A percentile compares a stretch with the other conserved stretches of the same genome.
These are phyloP conservation scores for Bryum argenteum DNA, from an alignment of 225 moss, liverwort and hornwort genomes.

Conservation along the genomic window DNA sequence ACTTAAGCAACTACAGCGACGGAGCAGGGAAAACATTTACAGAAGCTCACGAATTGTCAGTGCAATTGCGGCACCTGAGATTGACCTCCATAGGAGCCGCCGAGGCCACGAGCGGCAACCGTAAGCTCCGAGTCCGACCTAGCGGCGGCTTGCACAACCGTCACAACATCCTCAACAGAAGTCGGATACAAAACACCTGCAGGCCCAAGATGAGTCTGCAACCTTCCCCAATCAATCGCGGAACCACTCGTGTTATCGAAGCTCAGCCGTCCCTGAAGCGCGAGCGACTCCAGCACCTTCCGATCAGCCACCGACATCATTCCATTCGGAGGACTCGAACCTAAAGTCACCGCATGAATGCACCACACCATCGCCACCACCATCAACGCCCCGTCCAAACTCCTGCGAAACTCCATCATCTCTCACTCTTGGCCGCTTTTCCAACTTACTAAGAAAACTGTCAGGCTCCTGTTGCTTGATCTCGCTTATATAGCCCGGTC, in stretches of 20 bases:
- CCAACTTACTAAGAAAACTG: too few relatives aligned
- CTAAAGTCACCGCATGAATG: conserved; percentile 30
- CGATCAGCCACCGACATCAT: conserved; percentile 30
- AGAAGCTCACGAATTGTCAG: too few relatives aligned
- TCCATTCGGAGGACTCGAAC: conserved; percentile 21
- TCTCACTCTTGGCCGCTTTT: too few relatives aligned
- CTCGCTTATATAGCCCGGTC: too few relatives aligned
- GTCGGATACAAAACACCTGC: conserved; percentile 36
- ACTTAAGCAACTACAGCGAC: not conserved
- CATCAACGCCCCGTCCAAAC: conserved; percentile 21
- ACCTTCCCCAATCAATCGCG: conserved; percentile 60
- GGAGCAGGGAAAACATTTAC: not conserved
- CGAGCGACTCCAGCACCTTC: conserved; percentile 25
- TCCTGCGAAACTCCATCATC: conserved; percentile 30
- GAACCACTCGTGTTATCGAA: conserved; percentile 50
- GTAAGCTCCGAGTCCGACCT: conserved; percentile 43
- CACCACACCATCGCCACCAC: conserved; percentile 37
- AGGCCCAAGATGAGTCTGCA: conserved; percentile 27
- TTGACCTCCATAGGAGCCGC: conserved; percentile 49
- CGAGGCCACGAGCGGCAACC: conserved; percentile 52
- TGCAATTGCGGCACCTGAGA: conserved; percentile 37
- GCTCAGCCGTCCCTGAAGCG: conserved; percentile 33
- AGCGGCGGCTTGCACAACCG: conserved; percentile 36
- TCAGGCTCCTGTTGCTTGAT: too few relatives aligned
- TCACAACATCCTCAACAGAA: conserved; percentile 36